Percentiles rank a stretch among this genome's conserved stretches.
Conservation (phyloP, 2,329 filamentous ascomycete species). For the Akanthomyces lecanii region DNA sequence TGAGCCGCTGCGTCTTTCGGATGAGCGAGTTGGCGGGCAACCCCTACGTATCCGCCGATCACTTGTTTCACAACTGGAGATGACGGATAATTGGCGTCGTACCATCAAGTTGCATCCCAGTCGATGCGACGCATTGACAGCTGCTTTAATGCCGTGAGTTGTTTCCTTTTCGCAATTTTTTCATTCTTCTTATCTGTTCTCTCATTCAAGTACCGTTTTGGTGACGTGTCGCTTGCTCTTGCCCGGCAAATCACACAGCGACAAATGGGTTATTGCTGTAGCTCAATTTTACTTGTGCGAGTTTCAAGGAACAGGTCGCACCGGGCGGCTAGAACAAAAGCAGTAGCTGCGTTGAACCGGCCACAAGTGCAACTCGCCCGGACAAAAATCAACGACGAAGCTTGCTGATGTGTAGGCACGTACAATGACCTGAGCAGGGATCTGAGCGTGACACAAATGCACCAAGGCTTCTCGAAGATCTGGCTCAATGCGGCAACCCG, state of each 20-base stretch:
- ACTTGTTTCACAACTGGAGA: constrained; percentile 6
- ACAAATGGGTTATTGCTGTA: background rate
- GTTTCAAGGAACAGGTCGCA: background rate
- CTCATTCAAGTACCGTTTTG: background rate
- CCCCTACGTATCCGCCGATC: background rate
- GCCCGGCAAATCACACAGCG: background rate
- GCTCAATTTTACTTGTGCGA: background rate
- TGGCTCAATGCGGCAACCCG: too few relatives aligned
- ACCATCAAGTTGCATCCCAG: background rate
- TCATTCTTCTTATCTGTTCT: too few relatives aligned
- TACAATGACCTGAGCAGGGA: too few relatives aligned
- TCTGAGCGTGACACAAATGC: too few relatives aligned
- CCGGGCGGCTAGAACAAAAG: too few relatives aligned
- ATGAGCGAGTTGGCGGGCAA: background rate
- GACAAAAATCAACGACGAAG: background rate
- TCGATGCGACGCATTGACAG: constrained; percentile 5
- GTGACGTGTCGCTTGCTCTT: background rate
- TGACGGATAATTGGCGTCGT: background rate
- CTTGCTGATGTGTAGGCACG: background rate
- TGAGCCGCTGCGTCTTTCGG: background rate
- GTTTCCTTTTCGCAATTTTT: background rate
- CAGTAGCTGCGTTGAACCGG: background rate
- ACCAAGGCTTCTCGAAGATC: too few relatives aligned
- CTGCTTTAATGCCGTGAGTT: background rate
- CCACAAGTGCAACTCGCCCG: background rate